These are phyloP conservation scores for Neonothopanus nambi DNA, from an alignment of 1,284 basidiomycete genomes.

Conservation along the genomic window DNA sequence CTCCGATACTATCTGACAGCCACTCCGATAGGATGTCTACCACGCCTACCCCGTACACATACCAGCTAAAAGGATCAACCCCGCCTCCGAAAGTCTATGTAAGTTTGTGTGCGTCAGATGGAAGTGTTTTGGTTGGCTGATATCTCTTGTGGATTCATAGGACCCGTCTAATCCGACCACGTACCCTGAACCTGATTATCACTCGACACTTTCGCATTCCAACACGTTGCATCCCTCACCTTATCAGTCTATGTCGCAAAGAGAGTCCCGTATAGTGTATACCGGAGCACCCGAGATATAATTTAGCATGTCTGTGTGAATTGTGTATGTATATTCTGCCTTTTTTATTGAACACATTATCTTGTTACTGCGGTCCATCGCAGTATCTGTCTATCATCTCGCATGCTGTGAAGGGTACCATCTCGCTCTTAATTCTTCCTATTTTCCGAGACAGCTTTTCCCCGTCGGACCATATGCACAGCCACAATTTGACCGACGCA, in stretches of 20 bases:
- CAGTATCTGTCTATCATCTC: too few relatives aligned
- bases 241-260: background rate
- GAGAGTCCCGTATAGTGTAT: background rate
- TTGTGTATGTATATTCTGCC: background rate
- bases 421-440: too few relatives aligned
- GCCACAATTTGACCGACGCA: too few relatives aligned
- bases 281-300: background rate
- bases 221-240: background rate
- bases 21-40: background rate
- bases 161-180: conserved; percentile 4
- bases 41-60: background rate
- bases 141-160: background rate
- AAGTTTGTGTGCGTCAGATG: background rate
- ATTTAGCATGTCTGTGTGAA: background rate
- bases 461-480: too few relatives aligned
- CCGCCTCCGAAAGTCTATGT: background rate
- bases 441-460: too few relatives aligned
- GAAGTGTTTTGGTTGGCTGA: background rate
- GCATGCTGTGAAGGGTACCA: too few relatives aligned
- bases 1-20: background rate
- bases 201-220: background rate
- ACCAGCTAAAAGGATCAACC: background rate
- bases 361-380: too few relatives aligned
- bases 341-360: too few relatives aligned
- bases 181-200: background rate